Evolutionary conservation across 2,329 filamentous ascomycete species (phyloP).

Genomic region (Talaromyces marneffei): DNA sequence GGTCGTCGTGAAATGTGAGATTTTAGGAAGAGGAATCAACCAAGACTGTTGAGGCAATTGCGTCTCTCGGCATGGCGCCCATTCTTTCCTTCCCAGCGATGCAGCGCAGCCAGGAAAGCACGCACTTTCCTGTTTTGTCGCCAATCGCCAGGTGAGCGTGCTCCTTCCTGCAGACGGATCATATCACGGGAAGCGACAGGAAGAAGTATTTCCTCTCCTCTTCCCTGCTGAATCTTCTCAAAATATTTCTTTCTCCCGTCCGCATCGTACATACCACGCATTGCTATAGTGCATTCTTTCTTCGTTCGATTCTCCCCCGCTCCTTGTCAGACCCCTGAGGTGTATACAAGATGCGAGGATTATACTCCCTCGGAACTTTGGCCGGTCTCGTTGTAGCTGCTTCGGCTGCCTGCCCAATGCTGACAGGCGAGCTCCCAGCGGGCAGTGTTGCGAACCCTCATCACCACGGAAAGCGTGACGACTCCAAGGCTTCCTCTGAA

Average conservation of each 20-base stretch:
- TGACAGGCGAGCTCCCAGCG: conserved; percentile 5
- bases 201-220: not conserved
- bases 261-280: not conserved
- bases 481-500: not conserved
- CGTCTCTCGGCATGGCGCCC: not conserved
- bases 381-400: not conserved
- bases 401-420: conserved; percentile 9
- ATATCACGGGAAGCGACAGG: not conserved
- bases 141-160: not conserved
- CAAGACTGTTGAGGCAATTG: not conserved
- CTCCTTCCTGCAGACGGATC: not conserved
- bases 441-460: not conserved
- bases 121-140: not conserved
- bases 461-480: conserved; percentile 42
- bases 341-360: conserved; percentile 3
- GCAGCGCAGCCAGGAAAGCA: not conserved
- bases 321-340: not conserved
- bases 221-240: not conserved
- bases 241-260: not conserved
- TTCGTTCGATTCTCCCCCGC: not conserved
- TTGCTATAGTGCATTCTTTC: not conserved
- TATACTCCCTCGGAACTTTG: not conserved
- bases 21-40: not conserved
- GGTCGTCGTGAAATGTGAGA: not conserved
- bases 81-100: not conserved